Evolutionary conservation across 805 yeast species (phyloP), one percentile per base, ranked within the genome.

Genomic region (Wickerhamiella azymoides): DNA sequence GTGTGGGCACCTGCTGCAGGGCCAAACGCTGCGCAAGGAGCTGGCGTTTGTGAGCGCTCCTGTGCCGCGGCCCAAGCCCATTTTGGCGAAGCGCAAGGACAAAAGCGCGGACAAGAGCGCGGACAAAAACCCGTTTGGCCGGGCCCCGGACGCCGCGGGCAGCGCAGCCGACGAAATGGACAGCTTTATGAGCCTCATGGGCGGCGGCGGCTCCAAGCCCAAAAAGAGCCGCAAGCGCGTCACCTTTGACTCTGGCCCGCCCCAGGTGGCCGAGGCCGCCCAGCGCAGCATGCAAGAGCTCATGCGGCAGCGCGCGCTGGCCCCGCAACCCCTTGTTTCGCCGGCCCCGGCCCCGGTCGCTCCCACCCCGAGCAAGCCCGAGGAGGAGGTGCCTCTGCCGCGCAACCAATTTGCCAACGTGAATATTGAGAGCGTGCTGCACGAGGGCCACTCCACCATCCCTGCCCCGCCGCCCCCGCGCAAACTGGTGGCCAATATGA

Each of bases 171-270:
- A 84, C 19, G 95, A 88, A 58, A 67, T 88, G 53, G 95, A 88
- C 60, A 76, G 85, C 26, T 88, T 88, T 61, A 83, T 94, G 14
- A 79, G 81, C 51, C 77, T 88, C 56, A 69, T 88, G 54, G 84
- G 95, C 0, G 96, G 96, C 47, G 18, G 35, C 13, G 11, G 27
- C 25, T 17, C 39, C 6, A 4, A 16, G 24, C 44, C 39, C 49
- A 44, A 18, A 47, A 40, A 33, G 40, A 48, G 41, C 46, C 55
- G 49, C 30, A 62, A 62, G 52, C 52, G 61, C 39, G 67, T 63
- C 17, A 60, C 64, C 5, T 63, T 63, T 46, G 60, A 61, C 47
- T 52, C 54, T 24, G 50, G 49, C 24, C 66, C 66, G n/a, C 67
- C 67, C 1, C 58, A 63, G 49, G 64, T 63, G 24, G 62, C 66